A percentile compares a stretch with the other conserved stretches of the same genome.
Conservation (phyloP, 768 basidiomycete genomes). For the Sporobolomyces phaffii region DNA sequence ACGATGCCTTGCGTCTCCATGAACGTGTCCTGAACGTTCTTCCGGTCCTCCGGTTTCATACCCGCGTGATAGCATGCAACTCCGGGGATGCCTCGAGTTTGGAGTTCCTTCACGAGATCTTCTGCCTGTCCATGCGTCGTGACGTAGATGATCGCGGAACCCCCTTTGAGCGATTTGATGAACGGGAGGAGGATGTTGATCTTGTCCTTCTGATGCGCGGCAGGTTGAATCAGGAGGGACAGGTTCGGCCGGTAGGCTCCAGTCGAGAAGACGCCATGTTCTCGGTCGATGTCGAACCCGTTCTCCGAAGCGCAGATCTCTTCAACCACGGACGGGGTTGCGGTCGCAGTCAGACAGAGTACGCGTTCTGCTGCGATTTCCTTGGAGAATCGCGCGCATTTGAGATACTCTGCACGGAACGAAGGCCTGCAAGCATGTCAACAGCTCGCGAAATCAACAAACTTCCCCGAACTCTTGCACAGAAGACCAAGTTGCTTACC, state of each 20-base stretch:
- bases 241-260: constrained; percentile 52
- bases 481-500: background rate
- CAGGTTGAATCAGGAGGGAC: constrained; percentile 41
- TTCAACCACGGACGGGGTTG: constrained; percentile 49
- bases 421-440: constrained; percentile 48
- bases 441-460: too few species aligned
- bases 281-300: constrained; percentile 50
- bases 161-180: constrained; percentile 47
- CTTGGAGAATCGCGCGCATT: constrained; percentile 53
- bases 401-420: constrained; percentile 47
- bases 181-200: constrained; percentile 48
- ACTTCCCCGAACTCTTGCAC: too few species aligned
- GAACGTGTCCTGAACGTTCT: constrained; percentile 61
- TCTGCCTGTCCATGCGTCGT: constrained; percentile 51
- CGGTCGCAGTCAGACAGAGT: constrained; percentile 50
- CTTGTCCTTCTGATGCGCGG: constrained; percentile 46
- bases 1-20: constrained; percentile 62
- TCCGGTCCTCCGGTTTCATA: constrained; percentile 46
- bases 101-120: constrained; percentile 46
- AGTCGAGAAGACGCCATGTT: constrained; percentile 50
- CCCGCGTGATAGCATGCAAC: constrained; percentile 51
- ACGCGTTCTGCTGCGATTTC: constrained; percentile 52
- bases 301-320: constrained; percentile 49
- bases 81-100: constrained; percentile 43
- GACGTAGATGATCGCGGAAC: constrained; percentile 52